Conservation (phyloP, 2,329 filamentous ascomycete species). For the Graphium sp. region DNA sequence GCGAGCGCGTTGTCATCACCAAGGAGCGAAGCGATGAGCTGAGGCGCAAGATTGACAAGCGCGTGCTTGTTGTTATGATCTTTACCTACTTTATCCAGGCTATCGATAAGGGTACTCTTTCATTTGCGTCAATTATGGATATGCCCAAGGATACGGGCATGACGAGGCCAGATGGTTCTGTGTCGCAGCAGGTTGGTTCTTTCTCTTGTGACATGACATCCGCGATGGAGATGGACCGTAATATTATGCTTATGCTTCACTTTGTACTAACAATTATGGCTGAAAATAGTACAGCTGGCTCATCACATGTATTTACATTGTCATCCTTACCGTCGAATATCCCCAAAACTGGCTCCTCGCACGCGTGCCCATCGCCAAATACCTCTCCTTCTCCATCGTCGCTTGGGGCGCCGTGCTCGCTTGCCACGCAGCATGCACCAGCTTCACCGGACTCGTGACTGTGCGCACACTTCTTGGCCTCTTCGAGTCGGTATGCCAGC, state of each 20-base stretch:
- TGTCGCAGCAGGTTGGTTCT: conserved; percentile 9
- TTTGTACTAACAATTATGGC: conserved; percentile 2
- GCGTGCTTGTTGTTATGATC: conserved; percentile 56
- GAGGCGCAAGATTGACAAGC: conserved; percentile 46
- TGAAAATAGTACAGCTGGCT: conserved; percentile 46
- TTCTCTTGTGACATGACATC: too few relatives aligned
- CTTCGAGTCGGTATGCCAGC: conserved; percentile 55
- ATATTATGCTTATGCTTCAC: too few relatives aligned
- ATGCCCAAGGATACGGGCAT: conserved; percentile 31
- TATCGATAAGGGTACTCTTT: conserved; percentile 51
- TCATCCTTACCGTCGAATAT: conserved; percentile 54
- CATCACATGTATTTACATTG: conserved; percentile 59
- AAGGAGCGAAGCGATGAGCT: conserved; percentile 43
- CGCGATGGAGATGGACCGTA: too few relatives aligned
- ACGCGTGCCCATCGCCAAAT: conserved; percentile 50
- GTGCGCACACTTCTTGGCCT: conserved; percentile 52
- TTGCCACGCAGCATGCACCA: conserved; percentile 41
- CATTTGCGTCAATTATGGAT: conserved; percentile 48
- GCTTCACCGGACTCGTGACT: conserved; percentile 39
- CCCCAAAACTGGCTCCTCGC: conserved; percentile 46
- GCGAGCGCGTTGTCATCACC: conserved; percentile 36
- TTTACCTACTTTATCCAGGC: conserved; percentile 51
- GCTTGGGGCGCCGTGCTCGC: conserved; percentile 46
- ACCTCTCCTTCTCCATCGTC: conserved; percentile 44
- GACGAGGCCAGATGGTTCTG: conserved; percentile 16